phyloP scores from a whole-genome alignment of 768 basidiomycete species.

The Mycena pura region DNA sequence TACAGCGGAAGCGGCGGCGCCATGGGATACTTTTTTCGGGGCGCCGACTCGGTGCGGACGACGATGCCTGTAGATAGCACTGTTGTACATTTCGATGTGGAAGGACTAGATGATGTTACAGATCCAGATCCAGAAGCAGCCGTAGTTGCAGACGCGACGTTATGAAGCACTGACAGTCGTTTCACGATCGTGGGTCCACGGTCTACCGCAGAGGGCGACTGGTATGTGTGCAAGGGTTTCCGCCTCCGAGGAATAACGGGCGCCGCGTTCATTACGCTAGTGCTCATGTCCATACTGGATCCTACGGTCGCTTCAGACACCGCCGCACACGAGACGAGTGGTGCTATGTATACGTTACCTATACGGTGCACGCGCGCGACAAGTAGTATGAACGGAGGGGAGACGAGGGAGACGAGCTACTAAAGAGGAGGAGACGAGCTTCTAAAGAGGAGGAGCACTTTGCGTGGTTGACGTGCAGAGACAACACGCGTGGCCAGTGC shows the following conservation, averaged over 20 bases:
- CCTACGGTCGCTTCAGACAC: not conserved
- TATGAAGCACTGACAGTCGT: slow-evolving; percentile 22
- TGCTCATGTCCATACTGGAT: slow-evolving; percentile 8
- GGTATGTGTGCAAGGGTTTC: slow-evolving; percentile 65
- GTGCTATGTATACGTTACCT: not conserved
- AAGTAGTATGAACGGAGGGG: no score
- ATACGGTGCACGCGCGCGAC: not conserved
- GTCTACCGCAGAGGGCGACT: slow-evolving; percentile 54
- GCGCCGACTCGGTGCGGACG: slow-evolving; percentile 15
- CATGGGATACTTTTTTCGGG: slow-evolving; percentile 35
- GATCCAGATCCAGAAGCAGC: slow-evolving; percentile 15
- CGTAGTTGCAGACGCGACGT: slow-evolving; percentile 12
- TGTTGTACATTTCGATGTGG: slow-evolving; percentile 5
- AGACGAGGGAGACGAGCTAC: not conserved
- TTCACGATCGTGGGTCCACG: slow-evolving; percentile 20
- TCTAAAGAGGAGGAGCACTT: no score
- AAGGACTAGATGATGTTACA: no score
- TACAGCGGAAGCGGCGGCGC: slow-evolving; percentile 64
- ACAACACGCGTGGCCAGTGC: slow-evolving; percentile 9
- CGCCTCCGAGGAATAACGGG: slow-evolving; percentile 45
- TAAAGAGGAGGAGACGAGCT: not conserved
- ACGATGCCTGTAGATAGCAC: slow-evolving; percentile 22
- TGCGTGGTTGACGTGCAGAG: not conserved
- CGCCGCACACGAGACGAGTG: not conserved
- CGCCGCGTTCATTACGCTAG: slow-evolving; percentile 13